Evolutionary conservation across 2,329 filamentous ascomycete genomes (phyloP).

Genomic region (Hypoxylon sp.): DNA sequence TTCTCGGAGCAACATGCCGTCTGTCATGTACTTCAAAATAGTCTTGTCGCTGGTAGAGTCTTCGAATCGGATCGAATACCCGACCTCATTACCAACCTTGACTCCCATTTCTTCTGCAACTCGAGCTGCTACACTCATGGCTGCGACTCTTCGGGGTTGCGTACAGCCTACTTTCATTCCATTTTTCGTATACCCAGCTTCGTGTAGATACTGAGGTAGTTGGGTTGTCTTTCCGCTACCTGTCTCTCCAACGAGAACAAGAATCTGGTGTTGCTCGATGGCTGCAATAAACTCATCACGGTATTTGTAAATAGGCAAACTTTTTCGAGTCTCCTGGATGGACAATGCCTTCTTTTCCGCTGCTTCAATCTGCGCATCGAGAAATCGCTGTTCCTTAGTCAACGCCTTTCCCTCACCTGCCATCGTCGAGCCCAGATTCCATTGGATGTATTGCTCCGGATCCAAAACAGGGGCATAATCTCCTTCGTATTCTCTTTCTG

Average conservation of each 20-base stretch:
- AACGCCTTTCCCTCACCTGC: constrained; percentile 75
- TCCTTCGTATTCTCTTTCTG: constrained; percentile 78
- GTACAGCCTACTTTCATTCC: constrained; percentile 91
- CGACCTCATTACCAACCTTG: constrained; percentile 89
- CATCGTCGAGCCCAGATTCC: constrained; percentile 77
- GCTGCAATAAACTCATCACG: constrained; percentile 87
- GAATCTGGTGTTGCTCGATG: constrained; percentile 82
- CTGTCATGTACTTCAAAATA: constrained; percentile 93
- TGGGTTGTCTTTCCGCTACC: constrained; percentile 97
- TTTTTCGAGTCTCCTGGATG: constrained; percentile 92
- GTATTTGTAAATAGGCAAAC: constrained; percentile 88
- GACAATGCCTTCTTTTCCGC: constrained; percentile 88
- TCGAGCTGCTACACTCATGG: constrained; percentile 96
- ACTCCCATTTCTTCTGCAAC: constrained; percentile 94
- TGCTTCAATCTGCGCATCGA: constrained; percentile 84
- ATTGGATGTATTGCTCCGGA: constrained; percentile 86
- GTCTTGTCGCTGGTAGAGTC: constrained; percentile 92
- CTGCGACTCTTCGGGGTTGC: constrained; percentile 92
- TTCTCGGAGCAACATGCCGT: constrained; percentile 91
- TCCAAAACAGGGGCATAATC: constrained; percentile 96
- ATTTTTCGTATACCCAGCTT: constrained; percentile 86
- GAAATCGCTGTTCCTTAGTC: constrained; percentile 79
- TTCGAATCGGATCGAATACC: constrained; percentile 95
- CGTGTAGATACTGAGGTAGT: constrained; percentile 90
- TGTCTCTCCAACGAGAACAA: constrained; percentile 94